Evolutionary conservation across 345 rosid genomes (phyloP).

Genomic region (Balakata baccata): DNA sequence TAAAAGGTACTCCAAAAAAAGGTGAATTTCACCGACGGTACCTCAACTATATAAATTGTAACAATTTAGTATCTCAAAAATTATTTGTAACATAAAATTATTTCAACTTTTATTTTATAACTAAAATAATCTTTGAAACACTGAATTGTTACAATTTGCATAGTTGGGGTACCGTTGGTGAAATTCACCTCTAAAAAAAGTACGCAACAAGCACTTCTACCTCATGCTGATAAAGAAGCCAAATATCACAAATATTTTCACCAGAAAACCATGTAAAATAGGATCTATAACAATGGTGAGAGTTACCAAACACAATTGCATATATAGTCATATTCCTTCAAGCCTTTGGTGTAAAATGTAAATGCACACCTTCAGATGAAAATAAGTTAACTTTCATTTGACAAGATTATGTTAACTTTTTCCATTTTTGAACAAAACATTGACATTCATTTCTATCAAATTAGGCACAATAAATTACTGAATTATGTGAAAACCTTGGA

Average conservation of each 20-base stretch:
- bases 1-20: background rate
- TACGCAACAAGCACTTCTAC: background rate
- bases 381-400: background rate
- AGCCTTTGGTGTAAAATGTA: background rate
- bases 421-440: background rate
- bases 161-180: too few relatives aligned
- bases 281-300: background rate
- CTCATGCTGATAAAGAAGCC: background rate
- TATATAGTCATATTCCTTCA: background rate
- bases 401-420: background rate
- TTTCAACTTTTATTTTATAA: too few relatives aligned
- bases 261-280: background rate
- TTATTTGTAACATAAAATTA: too few relatives aligned
- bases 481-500: background rate
- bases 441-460: background rate
- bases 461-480: background rate
- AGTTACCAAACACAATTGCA: background rate
- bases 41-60: too few relatives aligned
- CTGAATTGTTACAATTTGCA: too few relatives aligned
- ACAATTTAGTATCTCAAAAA: too few relatives aligned
- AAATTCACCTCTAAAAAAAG: too few relatives aligned
- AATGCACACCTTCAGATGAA: background rate
- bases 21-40: too few relatives aligned
- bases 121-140: too few relatives aligned
- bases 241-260: background rate